Conservation (phyloP, 106 monocot species). For the Dendrobium officinale region DNA sequence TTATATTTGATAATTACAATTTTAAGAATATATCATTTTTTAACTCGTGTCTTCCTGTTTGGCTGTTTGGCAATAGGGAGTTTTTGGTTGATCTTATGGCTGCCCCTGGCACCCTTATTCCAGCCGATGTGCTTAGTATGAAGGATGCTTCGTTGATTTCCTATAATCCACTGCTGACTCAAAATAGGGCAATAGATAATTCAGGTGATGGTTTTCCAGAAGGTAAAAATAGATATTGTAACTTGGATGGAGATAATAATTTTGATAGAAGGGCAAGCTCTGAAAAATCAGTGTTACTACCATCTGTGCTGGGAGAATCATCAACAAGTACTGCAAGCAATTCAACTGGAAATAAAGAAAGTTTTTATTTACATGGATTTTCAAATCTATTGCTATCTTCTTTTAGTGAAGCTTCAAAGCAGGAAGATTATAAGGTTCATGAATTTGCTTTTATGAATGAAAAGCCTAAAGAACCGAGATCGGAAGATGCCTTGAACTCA, state of each 20-base stretch:
- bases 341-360: slow-evolving; percentile 21
- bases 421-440: not conserved
- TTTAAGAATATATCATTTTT: not conserved
- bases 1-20: not conserved
- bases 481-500: slow-evolving; percentile 30
- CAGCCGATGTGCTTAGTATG: slow-evolving; percentile 62
- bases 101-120: slow-evolving; percentile 90
- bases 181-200: slow-evolving; percentile 17
- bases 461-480: slow-evolving; percentile 5
- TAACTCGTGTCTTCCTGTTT: not conserved
- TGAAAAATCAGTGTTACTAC: slow-evolving; percentile 19
- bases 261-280: slow-evolving; percentile 19
- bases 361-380: slow-evolving; percentile 15
- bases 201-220: slow-evolving; percentile 11
- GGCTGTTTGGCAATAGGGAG: slow-evolving; percentile 37
- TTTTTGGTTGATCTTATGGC: slow-evolving; percentile 99
- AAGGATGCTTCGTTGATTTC: slow-evolving; percentile 45
- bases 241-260: slow-evolving; percentile 13
- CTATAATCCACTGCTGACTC: slow-evolving; percentile 22
- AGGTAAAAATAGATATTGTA: slow-evolving; percentile 12
- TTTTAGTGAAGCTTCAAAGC: slow-evolving; percentile 13
- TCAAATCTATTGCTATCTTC: slow-evolving; percentile 14
- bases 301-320: slow-evolving; percentile 27
- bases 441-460: not conserved
- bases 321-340: slow-evolving; percentile 33